Evolutionary conservation across 169 alveolate genomes (phyloP).

Genomic region (Eimeria tenella): DNA sequence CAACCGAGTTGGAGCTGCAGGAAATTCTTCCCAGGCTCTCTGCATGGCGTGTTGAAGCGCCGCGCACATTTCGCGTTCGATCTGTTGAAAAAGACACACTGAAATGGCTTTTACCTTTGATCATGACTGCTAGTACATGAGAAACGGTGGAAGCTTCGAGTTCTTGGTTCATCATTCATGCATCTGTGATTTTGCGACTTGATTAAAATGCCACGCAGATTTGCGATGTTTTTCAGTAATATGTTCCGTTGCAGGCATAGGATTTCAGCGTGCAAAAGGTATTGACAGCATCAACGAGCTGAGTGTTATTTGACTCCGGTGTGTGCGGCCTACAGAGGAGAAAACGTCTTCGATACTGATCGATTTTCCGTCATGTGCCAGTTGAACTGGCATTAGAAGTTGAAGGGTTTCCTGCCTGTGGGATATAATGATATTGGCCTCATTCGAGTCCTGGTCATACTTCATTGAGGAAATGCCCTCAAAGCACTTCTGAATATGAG

Average conservation of each 20-base stretch:
- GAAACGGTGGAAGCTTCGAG: no score
- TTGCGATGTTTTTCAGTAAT: no score
- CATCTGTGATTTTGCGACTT: no score
- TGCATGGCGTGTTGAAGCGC: slow-evolving; percentile 58
- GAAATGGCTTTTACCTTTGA: no score
- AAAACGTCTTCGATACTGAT: slow-evolving; percentile 51
- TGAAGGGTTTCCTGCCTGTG: slow-evolving; percentile 93
- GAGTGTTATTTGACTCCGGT: no score
- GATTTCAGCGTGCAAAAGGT: no score
- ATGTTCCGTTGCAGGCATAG: no score
- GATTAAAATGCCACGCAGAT: no score
- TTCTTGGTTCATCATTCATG: no score
- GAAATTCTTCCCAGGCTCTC: slow-evolving; percentile 61
- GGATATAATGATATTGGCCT: slow-evolving; percentile 89
- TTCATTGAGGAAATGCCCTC: slow-evolving; percentile 93
- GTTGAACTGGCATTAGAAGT: slow-evolving; percentile 86
- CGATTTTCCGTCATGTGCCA: slow-evolving; percentile 51
- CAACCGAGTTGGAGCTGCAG: slow-evolving; percentile 47
- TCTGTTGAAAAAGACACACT: background rate
- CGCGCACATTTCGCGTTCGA: slow-evolving; percentile 70
- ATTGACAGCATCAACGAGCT: no score
- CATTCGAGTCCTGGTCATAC: slow-evolving; percentile 84
- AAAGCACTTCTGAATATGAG: slow-evolving; percentile 95
- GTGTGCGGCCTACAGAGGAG: slow-evolving; percentile 11
- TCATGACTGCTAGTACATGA: no score